A percentile compares a stretch with the other conserved stretches of the same genome.
Evolutionary conservation across 2,329 filamentous ascomycete genomes (phyloP).

Genomic region (Fusarium albidum): DNA sequence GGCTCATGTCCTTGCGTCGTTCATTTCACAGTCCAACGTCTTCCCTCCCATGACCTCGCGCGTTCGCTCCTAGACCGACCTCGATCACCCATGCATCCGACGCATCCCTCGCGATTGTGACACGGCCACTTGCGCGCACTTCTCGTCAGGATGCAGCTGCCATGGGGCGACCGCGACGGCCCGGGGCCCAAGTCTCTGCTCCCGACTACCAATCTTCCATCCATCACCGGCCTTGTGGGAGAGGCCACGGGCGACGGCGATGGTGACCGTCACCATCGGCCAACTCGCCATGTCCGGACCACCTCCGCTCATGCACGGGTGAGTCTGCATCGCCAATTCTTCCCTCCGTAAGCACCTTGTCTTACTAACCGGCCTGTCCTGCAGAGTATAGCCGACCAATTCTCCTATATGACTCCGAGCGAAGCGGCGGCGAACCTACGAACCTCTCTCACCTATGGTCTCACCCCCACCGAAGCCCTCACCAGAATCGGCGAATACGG

Average conservation of each 20-base stretch:
- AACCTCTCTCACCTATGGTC: slow-evolving; percentile 84
- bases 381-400: slow-evolving; percentile 66
- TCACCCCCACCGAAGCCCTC: slow-evolving; percentile 82
- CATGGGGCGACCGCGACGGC: slow-evolving; percentile 47
- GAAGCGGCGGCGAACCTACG: slow-evolving; percentile 80
- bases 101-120: slow-evolving; percentile 27
- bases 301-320: slow-evolving; percentile 66
- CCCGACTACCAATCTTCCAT: slow-evolving; percentile 46
- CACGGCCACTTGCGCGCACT: slow-evolving; percentile 27
- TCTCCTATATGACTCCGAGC: slow-evolving; percentile 73
- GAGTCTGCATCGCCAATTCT: slow-evolving; percentile 33
- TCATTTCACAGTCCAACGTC: slow-evolving; percentile 15
- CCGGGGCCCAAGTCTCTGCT: slow-evolving; percentile 44
- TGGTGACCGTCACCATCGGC: slow-evolving; percentile 38
- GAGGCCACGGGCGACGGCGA: slow-evolving; percentile 40
- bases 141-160: slow-evolving; percentile 47
- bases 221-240: slow-evolving; percentile 41
- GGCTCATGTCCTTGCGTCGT: slow-evolving; percentile 26
- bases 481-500: slow-evolving; percentile 82
- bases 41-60: slow-evolving; percentile 37
- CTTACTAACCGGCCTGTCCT: slow-evolving; percentile 23
- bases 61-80: slow-evolving; percentile 24
- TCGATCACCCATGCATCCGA: slow-evolving; percentile 33
- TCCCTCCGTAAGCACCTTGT: neutral
- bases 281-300: slow-evolving; percentile 53